phyloP scores from a whole-genome alignment of 345 rosid species.

The Ceriops decandra region DNA sequence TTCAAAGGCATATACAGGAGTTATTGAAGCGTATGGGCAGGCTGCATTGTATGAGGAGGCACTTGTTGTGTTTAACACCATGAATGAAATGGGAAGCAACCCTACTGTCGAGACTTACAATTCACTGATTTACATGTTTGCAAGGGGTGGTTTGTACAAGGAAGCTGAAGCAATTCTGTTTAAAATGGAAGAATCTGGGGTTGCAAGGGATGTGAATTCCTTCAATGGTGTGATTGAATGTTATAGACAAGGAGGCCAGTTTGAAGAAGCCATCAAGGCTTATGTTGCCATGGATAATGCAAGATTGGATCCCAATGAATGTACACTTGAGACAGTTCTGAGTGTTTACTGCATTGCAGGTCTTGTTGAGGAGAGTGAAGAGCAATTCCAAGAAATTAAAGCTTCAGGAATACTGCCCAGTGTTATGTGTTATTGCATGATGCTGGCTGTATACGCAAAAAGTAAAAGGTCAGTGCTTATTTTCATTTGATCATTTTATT shows the following conservation, averaged over 20 bases:
- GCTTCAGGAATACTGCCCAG: slow-evolving; percentile 72
- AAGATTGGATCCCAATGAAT: slow-evolving; percentile 78
- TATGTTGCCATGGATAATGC: slow-evolving; percentile 85
- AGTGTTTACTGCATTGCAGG: slow-evolving; percentile 82
- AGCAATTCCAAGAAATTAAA: slow-evolving; percentile 88
- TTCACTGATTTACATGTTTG: slow-evolving; percentile 69
- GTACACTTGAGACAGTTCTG: slow-evolving; percentile 83
- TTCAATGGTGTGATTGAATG: slow-evolving; percentile 89
- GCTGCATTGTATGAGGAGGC: slow-evolving; percentile 89
- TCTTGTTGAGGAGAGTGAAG: slow-evolving; percentile 83
- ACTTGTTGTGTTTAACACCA: slow-evolving; percentile 72
- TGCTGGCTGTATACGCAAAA: slow-evolving; percentile 90
- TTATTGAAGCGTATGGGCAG: slow-evolving; percentile 87
- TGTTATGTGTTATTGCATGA: slow-evolving; percentile 87
- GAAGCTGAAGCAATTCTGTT: slow-evolving; percentile 63
- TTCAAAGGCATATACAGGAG: slow-evolving; percentile 75
- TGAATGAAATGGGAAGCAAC: slow-evolving; percentile 79
- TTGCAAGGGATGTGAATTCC: slow-evolving; percentile 64
- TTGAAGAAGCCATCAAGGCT: slow-evolving; percentile 88
- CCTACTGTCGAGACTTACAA: slow-evolving; percentile 80
- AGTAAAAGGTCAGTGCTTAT: slow-evolving; percentile 56
- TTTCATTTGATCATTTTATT: slow-evolving; percentile 6
- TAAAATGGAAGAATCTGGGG: slow-evolving; percentile 60
- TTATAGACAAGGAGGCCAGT: slow-evolving; percentile 81
- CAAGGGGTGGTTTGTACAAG: slow-evolving; percentile 80